Percentiles rank a stretch among this genome's conserved stretches.
Conservation (phyloP, 495 filamentous ascomycete genomes). For the Penicillium maclennaniae region DNA sequence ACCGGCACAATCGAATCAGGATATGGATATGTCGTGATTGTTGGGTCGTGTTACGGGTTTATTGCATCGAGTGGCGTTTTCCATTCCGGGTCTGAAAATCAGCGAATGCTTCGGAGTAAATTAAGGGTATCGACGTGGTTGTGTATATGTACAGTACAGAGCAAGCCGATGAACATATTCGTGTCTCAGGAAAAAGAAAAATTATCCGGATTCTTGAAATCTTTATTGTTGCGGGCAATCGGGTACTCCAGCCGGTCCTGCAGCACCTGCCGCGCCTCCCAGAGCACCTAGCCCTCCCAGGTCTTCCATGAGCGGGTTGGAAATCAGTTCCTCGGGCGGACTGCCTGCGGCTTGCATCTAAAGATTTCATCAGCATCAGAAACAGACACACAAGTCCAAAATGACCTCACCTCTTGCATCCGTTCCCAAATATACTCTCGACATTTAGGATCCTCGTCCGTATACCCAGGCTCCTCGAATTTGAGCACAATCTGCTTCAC, state of each 20-base stretch:
- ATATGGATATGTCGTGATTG: slow-evolving; percentile 41
- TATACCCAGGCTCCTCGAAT: slow-evolving; percentile 76
- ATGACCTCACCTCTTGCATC: slow-evolving; percentile 83
- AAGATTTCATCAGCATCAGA: slow-evolving; percentile 14
- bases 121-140: slow-evolving; percentile 27
- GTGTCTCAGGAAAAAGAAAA: background rate
- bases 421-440: slow-evolving; percentile 90
- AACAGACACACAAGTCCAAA: background rate
- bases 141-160: slow-evolving; percentile 27
- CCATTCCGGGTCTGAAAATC: background rate
- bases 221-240: slow-evolving; percentile 41
- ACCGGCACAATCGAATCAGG: slow-evolving; percentile 20
- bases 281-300: slow-evolving; percentile 16
- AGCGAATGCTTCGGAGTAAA: slow-evolving; percentile 12
- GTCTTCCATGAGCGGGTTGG: slow-evolving; percentile 55
- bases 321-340: slow-evolving; percentile 84
- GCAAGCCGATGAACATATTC: slow-evolving; percentile 16
- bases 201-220: background rate
- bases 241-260: slow-evolving; percentile 27
- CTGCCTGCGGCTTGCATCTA: slow-evolving; percentile 94
- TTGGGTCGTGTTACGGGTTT: background rate
- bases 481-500: slow-evolving; percentile 82
- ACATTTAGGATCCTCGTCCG: slow-evolving; percentile 75
- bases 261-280: background rate
- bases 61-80: slow-evolving; percentile 23